Evolutionary conservation across 2,329 filamentous ascomycete genomes (phyloP).

Genomic region (Hymenoscyphus infarciens): DNA sequence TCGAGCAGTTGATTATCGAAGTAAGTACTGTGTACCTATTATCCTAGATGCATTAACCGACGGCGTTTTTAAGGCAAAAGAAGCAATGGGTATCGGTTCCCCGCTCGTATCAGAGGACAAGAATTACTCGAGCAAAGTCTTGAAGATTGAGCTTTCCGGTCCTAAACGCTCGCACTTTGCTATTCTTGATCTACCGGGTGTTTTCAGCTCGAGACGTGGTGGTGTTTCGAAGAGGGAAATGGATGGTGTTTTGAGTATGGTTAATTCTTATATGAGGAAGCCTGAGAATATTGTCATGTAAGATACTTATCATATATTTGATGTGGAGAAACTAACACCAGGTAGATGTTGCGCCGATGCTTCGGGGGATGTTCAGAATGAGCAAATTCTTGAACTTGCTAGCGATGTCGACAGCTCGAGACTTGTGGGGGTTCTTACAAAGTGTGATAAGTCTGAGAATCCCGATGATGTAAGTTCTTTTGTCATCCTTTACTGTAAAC

Average conservation of each 20-base stretch:
- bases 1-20: slow-evolving; percentile 34
- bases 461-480: slow-evolving; percentile 21
- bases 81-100: slow-evolving; percentile 35
- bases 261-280: slow-evolving; percentile 37
- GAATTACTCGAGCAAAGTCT: slow-evolving; percentile 39
- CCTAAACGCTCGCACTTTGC: slow-evolving; percentile 38
- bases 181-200: slow-evolving; percentile 39
- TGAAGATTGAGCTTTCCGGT: slow-evolving; percentile 39
- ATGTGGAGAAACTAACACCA: too few relatives aligned
- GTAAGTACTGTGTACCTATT: slow-evolving; percentile 18
- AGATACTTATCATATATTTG: too few relatives aligned
- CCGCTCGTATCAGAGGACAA: slow-evolving; percentile 27
- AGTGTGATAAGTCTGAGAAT: slow-evolving; percentile 35
- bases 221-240: slow-evolving; percentile 34
- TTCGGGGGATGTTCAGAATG: slow-evolving; percentile 33
- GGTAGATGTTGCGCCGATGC: slow-evolving; percentile 37
- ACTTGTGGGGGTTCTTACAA: slow-evolving; percentile 40
- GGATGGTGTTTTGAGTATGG: slow-evolving; percentile 34
- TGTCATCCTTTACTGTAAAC: not conserved
- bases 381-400: slow-evolving; percentile 34
- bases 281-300: slow-evolving; percentile 40
- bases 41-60: not conserved
- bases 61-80: slow-evolving; percentile 17
- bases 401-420: slow-evolving; percentile 32
- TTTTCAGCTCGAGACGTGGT: slow-evolving; percentile 28